phyloP scores from a whole-genome alignment of 169 alveolate genomes.

The Toxoplasma gondii region DNA sequence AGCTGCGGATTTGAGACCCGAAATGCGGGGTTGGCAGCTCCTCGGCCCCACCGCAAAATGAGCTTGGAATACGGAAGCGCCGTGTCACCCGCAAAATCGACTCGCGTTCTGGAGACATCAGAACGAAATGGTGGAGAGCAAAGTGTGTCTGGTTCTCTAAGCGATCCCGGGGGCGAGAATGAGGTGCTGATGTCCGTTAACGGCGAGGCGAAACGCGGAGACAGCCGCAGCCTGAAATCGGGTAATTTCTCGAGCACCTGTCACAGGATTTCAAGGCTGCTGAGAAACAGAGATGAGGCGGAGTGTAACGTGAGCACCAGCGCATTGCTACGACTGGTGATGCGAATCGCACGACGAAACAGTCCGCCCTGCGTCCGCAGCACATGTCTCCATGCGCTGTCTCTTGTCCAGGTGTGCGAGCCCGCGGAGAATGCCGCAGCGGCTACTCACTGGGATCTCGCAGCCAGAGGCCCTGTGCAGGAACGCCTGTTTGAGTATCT shows the following conservation, averaged over 20 bases:
- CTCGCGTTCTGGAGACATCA: too few relatives aligned
- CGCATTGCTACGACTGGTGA: not conserved
- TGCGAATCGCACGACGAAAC: not conserved
- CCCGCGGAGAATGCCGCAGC: not conserved
- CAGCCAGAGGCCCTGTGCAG: slow-evolving; percentile 11
- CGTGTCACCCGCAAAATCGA: not conserved
- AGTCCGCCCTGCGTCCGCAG: not conserved
- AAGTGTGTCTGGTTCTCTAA: too few relatives aligned
- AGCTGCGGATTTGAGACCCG: not conserved
- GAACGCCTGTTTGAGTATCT: not conserved
- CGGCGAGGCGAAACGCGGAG: not conserved
- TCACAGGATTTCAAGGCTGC: too few relatives aligned
- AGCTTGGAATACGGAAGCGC: not conserved
- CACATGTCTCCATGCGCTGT: not conserved
- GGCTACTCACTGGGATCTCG: slow-evolving; percentile 14
- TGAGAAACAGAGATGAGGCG: too few relatives aligned
- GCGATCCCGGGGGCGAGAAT: too few relatives aligned
- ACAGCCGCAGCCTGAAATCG: not conserved
- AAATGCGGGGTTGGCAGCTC: too few relatives aligned
- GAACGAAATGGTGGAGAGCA: too few relatives aligned
- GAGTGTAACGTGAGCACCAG: not conserved
- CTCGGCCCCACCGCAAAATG: too few relatives aligned
- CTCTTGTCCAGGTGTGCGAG: not conserved
- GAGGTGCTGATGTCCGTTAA: too few relatives aligned
- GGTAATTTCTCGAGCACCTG: too few relatives aligned